Evolutionary conservation across 2,329 filamentous ascomycete genomes (phyloP), one percentile per base, ranked within the genome.

Genomic region (Neurospora sp.): DNA sequence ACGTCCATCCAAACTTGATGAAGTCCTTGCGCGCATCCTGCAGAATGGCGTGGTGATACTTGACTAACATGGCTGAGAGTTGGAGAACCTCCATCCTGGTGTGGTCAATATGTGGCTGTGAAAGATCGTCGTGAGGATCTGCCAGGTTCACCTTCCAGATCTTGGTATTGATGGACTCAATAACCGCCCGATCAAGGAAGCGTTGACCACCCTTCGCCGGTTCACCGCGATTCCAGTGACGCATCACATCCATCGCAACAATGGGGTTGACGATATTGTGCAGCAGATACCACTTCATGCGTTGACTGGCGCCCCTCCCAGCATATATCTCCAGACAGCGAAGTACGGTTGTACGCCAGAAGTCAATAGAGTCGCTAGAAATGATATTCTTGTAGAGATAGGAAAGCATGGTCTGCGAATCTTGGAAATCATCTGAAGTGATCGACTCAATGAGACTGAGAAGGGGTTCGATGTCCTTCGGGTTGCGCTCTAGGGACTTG

Each of bases 1-100:
- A 98, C 19, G 94, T 97, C 96, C 96, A 99, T 3, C 93, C 94
- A 80, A 98, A 99, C 81, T 97, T 98, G 77, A 99, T 99, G 72
- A 99, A 95, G 73, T 99, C 96, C 80, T 99, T 99, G 43, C 96
- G 89, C 2, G 92, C 90, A 76, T 98, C 96, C 74, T 96, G 92
- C 1, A 99, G 87, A 69, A 93, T 91, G 39, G 88, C 87, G 76
- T 95, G 89, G 76, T 99, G 93, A 76, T 98, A 97, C 78, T 99
- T 99, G 80, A 99, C 91, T 46, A 99, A 84, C 83, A 99, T 89
- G 0, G 96, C 94, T 6, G 96, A 97, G 65, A 98, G 87, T 78
- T 99, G 96, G 66, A 99, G 86, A 10, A 97, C 87, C 78, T 99
- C 96, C 88, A 98, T 97, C 17, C 96, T 87, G 1, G 94, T 96